Percentiles rank a stretch among this genome's conserved stretches.
Conservation (phyloP, 768 basidiomycete genomes). For the Amanita phalloides region DNA sequence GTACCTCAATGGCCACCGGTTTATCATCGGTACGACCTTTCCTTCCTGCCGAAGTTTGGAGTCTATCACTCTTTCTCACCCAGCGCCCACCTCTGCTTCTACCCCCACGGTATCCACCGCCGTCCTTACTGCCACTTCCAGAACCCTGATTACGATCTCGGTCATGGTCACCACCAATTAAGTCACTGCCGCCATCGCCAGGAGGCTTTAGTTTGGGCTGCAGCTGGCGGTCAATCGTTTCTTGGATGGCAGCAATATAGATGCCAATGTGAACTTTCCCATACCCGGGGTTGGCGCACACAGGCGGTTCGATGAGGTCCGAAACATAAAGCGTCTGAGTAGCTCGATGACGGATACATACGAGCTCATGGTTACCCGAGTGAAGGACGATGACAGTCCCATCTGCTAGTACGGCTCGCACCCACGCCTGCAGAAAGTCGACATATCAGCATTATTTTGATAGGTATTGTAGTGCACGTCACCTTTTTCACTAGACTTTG, state of each 20-base stretch:
- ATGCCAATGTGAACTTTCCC: slow-evolving; percentile 14
- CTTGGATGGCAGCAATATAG: slow-evolving; percentile 12
- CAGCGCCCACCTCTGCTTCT: background rate
- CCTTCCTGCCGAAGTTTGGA: slow-evolving; percentile 7
- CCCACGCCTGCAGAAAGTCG: too few relatives aligned
- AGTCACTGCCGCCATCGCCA: background rate
- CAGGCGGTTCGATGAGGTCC: slow-evolving; percentile 7
- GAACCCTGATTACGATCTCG: background rate
- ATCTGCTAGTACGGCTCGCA: too few relatives aligned
- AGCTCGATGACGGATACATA: slow-evolving; percentile 10
- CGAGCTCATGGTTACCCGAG: slow-evolving; percentile 10
- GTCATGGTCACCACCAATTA: background rate
- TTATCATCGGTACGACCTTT: slow-evolving; percentile 6
- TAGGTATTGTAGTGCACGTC: slow-evolving; percentile 3
- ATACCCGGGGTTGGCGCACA: slow-evolving; percentile 10
- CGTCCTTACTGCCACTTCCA: slow-evolving; percentile 4
- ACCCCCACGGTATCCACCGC: background rate
- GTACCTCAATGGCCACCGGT: slow-evolving; percentile 5
- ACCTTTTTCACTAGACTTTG: slow-evolving; percentile 13
- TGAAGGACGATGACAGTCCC: too few relatives aligned
- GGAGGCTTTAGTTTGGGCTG: slow-evolving; percentile 1
- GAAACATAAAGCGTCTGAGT: slow-evolving; percentile 12
- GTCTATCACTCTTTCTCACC: background rate
- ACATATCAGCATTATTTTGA: slow-evolving; percentile 4
- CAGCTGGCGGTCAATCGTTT: slow-evolving; percentile 10